Conservation (phyloP, 306 rosid genomes). For the Castanopsis chinensis region DNA sequence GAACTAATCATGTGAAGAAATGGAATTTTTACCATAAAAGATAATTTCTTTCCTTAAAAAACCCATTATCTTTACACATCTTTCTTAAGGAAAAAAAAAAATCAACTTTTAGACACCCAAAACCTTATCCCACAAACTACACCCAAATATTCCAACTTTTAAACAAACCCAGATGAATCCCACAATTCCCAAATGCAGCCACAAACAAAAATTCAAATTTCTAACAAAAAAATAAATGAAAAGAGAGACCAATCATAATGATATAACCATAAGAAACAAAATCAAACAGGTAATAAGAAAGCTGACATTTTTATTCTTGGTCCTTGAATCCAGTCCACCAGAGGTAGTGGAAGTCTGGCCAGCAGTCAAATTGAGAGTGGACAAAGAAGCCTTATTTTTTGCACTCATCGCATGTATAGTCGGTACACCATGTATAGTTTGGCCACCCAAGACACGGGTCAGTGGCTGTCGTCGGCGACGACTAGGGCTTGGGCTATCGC, state of each 20-base stretch:
- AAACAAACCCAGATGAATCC: not conserved
- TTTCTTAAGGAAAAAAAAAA: not conserved
- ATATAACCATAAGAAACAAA: not conserved
- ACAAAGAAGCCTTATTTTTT: not conserved
- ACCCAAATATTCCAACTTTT: not conserved
- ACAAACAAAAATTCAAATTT: not conserved
- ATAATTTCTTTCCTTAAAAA: not conserved
- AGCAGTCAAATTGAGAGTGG: slow-evolving; percentile 28
- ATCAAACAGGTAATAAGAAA: not conserved
- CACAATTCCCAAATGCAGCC: not conserved
- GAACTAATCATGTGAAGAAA: not conserved
- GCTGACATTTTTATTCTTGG: slow-evolving; percentile 57
- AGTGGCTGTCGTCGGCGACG: too few species aligned
- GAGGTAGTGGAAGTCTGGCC: not conserved
- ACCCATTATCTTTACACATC: not conserved
- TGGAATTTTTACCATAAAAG: not conserved
- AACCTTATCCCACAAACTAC: not conserved
- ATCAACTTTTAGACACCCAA: not conserved
- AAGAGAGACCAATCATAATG: too few species aligned
- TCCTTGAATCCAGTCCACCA: slow-evolving; percentile 25
- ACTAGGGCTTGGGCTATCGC: too few species aligned
- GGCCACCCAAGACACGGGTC: too few species aligned
- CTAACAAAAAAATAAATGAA: not conserved
- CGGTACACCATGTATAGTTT: slow-evolving; percentile 5
- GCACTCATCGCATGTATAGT: not conserved